Conservation (phyloP, 805 yeast species). For the Saccharomycopsis olivae region DNA sequence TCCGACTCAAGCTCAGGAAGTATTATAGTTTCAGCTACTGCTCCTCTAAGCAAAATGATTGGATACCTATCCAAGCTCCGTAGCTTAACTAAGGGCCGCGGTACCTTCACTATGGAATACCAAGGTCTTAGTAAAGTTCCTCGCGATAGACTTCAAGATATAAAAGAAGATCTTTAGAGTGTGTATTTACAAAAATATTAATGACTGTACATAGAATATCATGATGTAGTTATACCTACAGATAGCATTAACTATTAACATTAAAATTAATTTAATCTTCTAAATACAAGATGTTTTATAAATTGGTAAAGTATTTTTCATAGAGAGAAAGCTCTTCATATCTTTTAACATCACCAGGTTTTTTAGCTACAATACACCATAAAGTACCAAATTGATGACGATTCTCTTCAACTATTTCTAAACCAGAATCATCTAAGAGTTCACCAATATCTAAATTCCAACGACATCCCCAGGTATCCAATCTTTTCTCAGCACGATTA, state of each 20-base stretch:
- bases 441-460: conserved; percentile 95
- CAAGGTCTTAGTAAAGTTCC: conserved; percentile 61
- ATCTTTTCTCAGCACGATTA: conserved; percentile 69
- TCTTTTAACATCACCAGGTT: conserved; percentile 52
- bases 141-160: conserved; percentile 33
- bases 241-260: too few relatives aligned
- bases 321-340: conserved; percentile 16
- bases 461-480: conserved; percentile 92
- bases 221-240: too few relatives aligned
- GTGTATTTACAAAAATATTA: background rate
- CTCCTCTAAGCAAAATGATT: conserved; percentile 83
- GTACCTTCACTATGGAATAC: conserved; percentile 70
- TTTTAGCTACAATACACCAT: conserved; percentile 71
- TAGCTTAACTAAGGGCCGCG: conserved; percentile 84
- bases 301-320: conserved; percentile 18
- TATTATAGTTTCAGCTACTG: conserved; percentile 62
- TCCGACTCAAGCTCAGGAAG: conserved; percentile 24
- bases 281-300: too few relatives aligned
- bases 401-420: conserved; percentile 70
- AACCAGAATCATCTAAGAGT: conserved; percentile 70
- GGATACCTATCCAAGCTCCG: conserved; percentile 75
- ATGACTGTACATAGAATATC: too few relatives aligned
- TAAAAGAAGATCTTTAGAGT: conserved; percentile 8
- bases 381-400: conserved; percentile 89
- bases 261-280: too few relatives aligned